Evolutionary conservation across 257 asterid species (phyloP).

Genomic region (Lithospermum erythrorhizon): DNA sequence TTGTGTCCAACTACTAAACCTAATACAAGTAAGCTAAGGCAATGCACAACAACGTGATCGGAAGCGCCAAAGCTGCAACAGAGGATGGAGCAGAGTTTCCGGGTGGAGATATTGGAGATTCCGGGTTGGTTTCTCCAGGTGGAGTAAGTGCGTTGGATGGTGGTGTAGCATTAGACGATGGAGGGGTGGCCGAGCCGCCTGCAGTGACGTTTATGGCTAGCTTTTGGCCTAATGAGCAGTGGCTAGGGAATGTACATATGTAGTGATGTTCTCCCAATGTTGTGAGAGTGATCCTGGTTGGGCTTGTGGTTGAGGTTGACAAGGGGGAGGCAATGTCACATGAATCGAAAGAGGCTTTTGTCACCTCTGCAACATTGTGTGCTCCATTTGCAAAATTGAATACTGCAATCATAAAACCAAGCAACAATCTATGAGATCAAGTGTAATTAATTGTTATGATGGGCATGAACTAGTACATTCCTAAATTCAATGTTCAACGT

Average conservation of each 20-base stretch:
- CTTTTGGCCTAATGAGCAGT: constrained; percentile 52
- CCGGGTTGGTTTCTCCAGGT: constrained; percentile 9
- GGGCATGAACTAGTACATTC: too few relatives aligned
- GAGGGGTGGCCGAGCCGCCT: constrained; percentile 17
- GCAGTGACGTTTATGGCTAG: constrained; percentile 58
- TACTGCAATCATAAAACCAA: constrained; percentile 24
- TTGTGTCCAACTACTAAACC: background rate
- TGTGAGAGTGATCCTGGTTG: constrained; percentile 49
- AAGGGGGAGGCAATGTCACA: constrained; percentile 37
- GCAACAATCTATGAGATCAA: background rate
- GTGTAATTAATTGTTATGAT: background rate
- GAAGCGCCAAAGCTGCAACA: constrained; percentile 28
- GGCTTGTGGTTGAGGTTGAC: constrained; percentile 24
- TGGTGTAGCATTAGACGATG: constrained; percentile 14
- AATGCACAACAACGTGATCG: constrained; percentile 48
- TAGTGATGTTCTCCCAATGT: constrained; percentile 54
- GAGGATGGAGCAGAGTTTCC: constrained; percentile 38
- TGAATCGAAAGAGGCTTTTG: constrained; percentile 33
- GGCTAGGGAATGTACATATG: constrained; percentile 45
- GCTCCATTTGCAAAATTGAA: constrained; percentile 50
- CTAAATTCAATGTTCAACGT: too few relatives aligned
- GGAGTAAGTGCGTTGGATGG: constrained; percentile 23
- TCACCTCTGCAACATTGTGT: constrained; percentile 44
- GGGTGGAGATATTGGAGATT: constrained; percentile 35
- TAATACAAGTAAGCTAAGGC: constrained; percentile 42